Evolutionary conservation across 2,329 filamentous ascomycete genomes (phyloP).

Genomic region (Aspergillus arachidicola): DNA sequence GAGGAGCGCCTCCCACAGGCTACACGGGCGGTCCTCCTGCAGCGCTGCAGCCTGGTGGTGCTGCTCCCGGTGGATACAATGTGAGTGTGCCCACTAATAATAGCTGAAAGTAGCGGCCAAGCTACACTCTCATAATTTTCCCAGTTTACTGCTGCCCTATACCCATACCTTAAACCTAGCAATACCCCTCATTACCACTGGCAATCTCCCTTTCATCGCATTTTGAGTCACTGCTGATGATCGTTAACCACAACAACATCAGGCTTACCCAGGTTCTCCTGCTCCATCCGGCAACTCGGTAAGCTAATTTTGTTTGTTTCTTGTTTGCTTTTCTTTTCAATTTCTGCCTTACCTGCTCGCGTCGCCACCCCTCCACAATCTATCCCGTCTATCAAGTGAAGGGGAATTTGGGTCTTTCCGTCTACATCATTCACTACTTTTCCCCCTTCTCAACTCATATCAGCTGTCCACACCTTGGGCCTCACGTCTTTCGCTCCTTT

Average conservation of each 20-base stretch:
- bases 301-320: conserved; percentile 30
- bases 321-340: conserved; percentile 14
- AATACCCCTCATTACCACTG: not conserved
- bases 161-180: conserved; percentile 9
- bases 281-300: conserved; percentile 36
- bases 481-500: conserved; percentile 1
- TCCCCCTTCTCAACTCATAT: conserved; percentile 3
- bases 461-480: not conserved
- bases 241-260: conserved; percentile 51
- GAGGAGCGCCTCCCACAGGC: conserved; percentile 39
- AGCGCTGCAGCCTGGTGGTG: conserved; percentile 37
- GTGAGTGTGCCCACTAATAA: conserved; percentile 48
- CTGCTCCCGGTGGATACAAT: conserved; percentile 45
- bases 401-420: conserved; percentile 3
- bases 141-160: conserved; percentile 7
- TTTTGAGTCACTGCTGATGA: conserved; percentile 9
- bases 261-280: conserved; percentile 55
- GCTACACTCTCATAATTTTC: conserved; percentile 1
- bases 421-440: conserved; percentile 3
- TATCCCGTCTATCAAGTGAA: conserved; percentile 16
- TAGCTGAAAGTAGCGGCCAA: conserved; percentile 1
- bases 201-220: not conserved
- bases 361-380: conserved; percentile 12
- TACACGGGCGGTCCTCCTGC: conserved; percentile 43
- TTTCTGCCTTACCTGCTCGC: conserved; percentile 8